Conservation (phyloP, 83 land plant species). For the Thuja plicata region DNA sequence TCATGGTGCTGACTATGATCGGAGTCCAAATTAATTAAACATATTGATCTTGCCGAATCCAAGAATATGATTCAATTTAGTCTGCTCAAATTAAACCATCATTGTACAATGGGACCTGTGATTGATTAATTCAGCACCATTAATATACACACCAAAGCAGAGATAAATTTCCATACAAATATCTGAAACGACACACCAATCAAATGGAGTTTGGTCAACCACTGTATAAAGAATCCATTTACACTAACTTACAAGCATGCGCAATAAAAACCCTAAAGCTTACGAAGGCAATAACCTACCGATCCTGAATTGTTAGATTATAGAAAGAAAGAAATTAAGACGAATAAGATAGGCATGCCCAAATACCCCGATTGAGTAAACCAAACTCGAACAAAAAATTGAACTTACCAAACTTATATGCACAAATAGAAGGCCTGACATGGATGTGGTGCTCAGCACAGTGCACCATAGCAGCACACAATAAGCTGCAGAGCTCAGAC, state of each 20-base stretch:
- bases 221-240: background rate
- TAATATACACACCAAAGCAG: background rate
- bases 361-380: background rate
- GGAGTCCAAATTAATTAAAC: background rate
- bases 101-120: background rate
- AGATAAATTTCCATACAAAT: background rate
- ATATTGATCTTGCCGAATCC: background rate
- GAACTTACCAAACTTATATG: slow-evolving; percentile 1
- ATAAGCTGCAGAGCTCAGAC: background rate
- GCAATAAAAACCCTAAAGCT: background rate
- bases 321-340: background rate
- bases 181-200: background rate
- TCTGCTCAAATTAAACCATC: background rate
- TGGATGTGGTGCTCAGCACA: background rate
- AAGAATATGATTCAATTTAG: background rate
- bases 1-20: background rate
- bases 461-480: slow-evolving; percentile 7
- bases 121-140: background rate
- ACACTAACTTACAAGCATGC: background rate
- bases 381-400: background rate
- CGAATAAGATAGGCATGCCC: background rate
- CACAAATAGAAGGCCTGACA: background rate
- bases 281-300: background rate
- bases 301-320: background rate
- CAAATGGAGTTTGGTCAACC: background rate